These are phyloP conservation scores for Effrenium voratum DNA, from an alignment of 73 alveolate species.

Conservation along the genomic window DNA sequence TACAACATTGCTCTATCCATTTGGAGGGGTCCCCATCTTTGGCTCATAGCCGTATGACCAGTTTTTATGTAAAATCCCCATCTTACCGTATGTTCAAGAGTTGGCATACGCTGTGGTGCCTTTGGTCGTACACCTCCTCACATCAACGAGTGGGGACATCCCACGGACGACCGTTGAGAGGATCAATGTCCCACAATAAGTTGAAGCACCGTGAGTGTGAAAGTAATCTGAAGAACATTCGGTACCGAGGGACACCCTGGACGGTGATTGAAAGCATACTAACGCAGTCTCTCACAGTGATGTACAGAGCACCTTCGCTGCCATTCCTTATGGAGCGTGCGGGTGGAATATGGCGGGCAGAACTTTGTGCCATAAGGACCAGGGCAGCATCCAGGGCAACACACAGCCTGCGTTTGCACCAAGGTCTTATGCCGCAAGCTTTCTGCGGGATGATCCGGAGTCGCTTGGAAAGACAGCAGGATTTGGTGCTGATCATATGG, in stretches of 20 bases:
- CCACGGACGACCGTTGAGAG: background rate
- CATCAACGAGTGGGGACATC: background rate
- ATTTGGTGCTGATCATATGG: background rate
- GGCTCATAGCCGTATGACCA: too few relatives aligned
- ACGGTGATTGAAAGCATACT: too few relatives aligned
- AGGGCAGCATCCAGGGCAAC: background rate
- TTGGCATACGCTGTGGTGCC: too few relatives aligned
- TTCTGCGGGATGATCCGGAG: conserved; percentile 32
- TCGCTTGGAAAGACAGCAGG: background rate
- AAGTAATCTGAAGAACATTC: background rate
- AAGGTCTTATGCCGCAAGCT: conserved; percentile 12
- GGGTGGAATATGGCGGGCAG: background rate
- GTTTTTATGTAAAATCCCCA: too few relatives aligned
- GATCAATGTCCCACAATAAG: background rate
- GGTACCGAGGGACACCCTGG: too few relatives aligned
- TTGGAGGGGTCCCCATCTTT: too few relatives aligned
- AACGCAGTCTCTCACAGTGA: background rate
- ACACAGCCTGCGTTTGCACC: background rate
- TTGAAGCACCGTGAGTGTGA: background rate
- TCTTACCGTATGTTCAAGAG: too few relatives aligned
- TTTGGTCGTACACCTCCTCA: background rate
- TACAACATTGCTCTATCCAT: too few relatives aligned
- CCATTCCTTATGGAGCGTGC: background rate
- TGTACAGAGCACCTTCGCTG: background rate
- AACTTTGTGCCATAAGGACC: background rate